Evolutionary conservation across 805 yeast genomes (phyloP).

Genomic region (Ogataea angusta): DNA sequence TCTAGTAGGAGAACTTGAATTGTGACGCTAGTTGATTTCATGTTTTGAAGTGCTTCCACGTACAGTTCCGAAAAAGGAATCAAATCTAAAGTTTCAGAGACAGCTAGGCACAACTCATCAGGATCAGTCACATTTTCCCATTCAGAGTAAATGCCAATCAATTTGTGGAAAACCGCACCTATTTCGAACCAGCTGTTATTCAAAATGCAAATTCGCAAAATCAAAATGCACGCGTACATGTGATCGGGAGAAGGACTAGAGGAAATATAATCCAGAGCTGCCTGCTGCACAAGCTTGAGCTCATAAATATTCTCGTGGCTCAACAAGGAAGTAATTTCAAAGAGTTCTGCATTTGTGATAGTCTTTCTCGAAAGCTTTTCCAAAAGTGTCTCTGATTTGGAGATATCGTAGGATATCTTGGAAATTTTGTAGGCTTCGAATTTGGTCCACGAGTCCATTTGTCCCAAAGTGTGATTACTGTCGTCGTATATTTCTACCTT

Average conservation of each 20-base stretch:
- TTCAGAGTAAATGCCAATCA: constrained; percentile 15
- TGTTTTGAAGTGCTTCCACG: constrained; percentile 25
- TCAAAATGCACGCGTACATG: constrained; percentile 9
- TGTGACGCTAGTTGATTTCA: constrained; percentile 21
- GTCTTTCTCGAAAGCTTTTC: constrained; percentile 14
- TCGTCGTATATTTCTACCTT: constrained; percentile 24
- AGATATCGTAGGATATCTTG: not conserved
- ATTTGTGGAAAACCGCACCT: constrained; percentile 12
- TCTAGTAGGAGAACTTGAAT: constrained; percentile 19
- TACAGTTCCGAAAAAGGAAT: constrained; percentile 39
- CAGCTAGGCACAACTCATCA: constrained; percentile 23
- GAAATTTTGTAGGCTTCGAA: constrained; percentile 18
- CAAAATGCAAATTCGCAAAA: constrained; percentile 18
- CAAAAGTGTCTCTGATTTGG: constrained; percentile 2
- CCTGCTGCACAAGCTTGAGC: constrained; percentile 10
- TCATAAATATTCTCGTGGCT: constrained; percentile 4
- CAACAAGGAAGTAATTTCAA: constrained; percentile 13
- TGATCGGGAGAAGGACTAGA: too few species aligned
- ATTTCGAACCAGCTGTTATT: constrained; percentile 5
- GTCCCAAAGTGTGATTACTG: constrained; percentile 8
- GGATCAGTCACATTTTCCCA: constrained; percentile 1
- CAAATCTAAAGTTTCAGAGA: constrained; percentile 39
- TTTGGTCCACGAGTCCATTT: constrained; percentile 19
- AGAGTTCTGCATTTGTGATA: constrained; percentile 14
- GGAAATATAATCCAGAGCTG: constrained; percentile 12